Base-by-base conservation (phyloP, 2,329 filamentous ascomycete genomes). In the Pseudogymnoascus sp. region DNA sequence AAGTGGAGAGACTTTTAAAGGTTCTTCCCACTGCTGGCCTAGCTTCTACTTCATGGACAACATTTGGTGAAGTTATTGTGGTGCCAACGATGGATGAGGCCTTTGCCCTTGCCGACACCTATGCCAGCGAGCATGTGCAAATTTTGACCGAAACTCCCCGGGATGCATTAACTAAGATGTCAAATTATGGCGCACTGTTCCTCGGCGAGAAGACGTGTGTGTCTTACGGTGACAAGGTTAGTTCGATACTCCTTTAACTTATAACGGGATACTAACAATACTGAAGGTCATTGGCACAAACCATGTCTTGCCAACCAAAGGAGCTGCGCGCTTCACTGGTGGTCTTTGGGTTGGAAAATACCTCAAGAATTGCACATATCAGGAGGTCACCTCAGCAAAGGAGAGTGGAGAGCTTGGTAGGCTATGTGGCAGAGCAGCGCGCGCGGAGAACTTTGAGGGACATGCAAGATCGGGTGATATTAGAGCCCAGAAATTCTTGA, bases 261-360 rank as follows among this genome's bases (percentile, higher is more conserved):
- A 2, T 25, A 25, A 25, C 22, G 5, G 22, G 22, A 5, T 4
- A 2, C 22, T 25, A 25, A 25, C 22, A 25, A 25, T 25, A 25
- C 5, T 25, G 22, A 25, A 79, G 76, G 78, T 76, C 36, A 82
- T 82, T 62, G 80, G 79, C 1, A 82, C 80, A 2, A 82, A 82
- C 66, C 80, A 82, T 65, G 79, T 82, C 2, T 71, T 83, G 0
- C 79, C 80, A 0, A 82, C 80, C 0, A 71, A 74, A 1, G 74
- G 74, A 18, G 79, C 78, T 0, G 75, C 76, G 0, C 69, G 76
- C 2, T 82, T 79, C 65, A 82, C 79, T 0, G 79, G 79, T 2
- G 80, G 80, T 1, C 71, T 82, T 3, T 82, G 79, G 79, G 79
- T 82, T 2, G 79, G 80, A n/a, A 82, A 82, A 67, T 82, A 74